These are phyloP conservation scores for Acer saccharum DNA, from an alignment of 345 rosid species.

Conservation along the genomic window DNA sequence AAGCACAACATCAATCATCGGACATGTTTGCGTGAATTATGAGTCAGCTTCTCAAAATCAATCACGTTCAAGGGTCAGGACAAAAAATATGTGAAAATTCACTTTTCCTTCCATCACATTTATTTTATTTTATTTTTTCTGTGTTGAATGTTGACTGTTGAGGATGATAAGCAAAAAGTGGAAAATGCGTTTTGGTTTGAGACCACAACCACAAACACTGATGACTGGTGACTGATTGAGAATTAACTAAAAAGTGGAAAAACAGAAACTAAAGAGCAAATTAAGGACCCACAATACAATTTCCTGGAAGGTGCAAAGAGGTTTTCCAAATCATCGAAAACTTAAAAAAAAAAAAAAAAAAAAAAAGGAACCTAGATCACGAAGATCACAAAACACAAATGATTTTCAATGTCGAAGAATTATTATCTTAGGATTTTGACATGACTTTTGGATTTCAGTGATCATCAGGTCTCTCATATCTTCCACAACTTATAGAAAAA, in stretches of 20 bases:
- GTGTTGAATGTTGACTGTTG: not conserved
- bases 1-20: not conserved
- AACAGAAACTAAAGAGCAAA: not conserved
- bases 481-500: not conserved
- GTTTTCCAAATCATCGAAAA: not conserved
- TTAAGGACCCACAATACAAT: constrained; percentile 24
- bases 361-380: too few species aligned
- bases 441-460: not conserved
- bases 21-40: not conserved
- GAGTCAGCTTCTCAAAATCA: not conserved
- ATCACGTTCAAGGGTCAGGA: not conserved
- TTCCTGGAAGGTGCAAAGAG: constrained; percentile 34
- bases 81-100: not conserved
- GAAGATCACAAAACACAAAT: too few species aligned
- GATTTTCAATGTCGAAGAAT: not conserved
- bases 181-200: not conserved
- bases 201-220: not conserved
- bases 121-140: too few species aligned
- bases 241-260: too few species aligned
- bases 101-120: not conserved
- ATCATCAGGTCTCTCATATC: not conserved
- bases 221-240: not conserved
- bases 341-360: not conserved
- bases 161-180: not conserved
- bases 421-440: not conserved